These are phyloP conservation scores for Dunaliella primolecta DNA, from an alignment of 139 green algal genomes.

Conservation along the genomic window DNA sequence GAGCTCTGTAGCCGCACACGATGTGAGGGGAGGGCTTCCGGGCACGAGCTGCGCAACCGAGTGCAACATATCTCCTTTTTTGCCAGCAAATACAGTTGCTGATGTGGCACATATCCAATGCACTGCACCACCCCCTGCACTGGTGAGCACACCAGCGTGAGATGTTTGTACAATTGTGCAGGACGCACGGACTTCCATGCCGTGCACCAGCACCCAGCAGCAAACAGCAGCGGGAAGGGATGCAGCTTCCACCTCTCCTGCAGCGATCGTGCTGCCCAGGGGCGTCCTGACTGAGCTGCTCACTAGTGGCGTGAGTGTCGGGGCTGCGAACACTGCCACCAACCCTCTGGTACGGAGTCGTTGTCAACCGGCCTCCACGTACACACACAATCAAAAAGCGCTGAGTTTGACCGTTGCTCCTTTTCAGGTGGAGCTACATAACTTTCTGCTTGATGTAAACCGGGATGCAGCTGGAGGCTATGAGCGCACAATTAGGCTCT, in stretches of 20 bases:
- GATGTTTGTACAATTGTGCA: neutral
- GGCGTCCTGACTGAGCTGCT: conserved; percentile 31
- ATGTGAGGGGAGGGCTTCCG: neutral
- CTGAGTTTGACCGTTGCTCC: too few relatives aligned
- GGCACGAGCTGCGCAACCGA: neutral
- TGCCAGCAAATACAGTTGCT: neutral
- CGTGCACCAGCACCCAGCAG: neutral
- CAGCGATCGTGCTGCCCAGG: neutral
- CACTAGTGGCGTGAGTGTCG: conserved; percentile 34
- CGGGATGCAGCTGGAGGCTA: too few relatives aligned
- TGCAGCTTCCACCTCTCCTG: neutral
- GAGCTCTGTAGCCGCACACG: neutral
- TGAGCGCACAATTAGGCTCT: too few relatives aligned
- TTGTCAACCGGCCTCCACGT: too few relatives aligned
- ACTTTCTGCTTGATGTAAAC: too few relatives aligned
- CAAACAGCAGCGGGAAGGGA: neutral
- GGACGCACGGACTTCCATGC: too few relatives aligned
- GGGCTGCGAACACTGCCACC: conserved; percentile 38
- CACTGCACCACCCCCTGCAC: neutral
- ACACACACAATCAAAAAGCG: too few relatives aligned
- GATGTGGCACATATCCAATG: too few relatives aligned
- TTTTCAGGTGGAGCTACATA: too few relatives aligned
- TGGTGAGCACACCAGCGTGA: neutral
- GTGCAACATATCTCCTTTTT: neutral
- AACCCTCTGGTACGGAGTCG: conserved; percentile 39